Evolutionary conservation across 2,329 filamentous ascomycete genomes (phyloP).

Genomic region (Nemania serpens): DNA sequence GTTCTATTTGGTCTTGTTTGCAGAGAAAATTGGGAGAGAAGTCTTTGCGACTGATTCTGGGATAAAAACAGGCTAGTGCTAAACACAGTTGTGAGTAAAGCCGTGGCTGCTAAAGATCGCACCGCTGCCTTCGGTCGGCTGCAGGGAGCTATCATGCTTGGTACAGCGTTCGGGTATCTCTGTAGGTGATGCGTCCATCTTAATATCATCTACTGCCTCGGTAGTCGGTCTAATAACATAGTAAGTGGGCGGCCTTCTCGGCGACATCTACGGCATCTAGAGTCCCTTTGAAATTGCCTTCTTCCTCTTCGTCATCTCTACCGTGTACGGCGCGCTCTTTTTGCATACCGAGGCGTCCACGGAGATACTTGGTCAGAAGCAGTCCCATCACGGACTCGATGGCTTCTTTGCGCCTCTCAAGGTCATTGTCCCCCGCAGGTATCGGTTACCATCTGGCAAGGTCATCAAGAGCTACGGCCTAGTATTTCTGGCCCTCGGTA

Average conservation of each 20-base stretch:
- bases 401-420: constrained; percentile 67
- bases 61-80: constrained; percentile 53
- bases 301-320: constrained; percentile 55
- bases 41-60: too few relatives aligned
- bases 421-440: constrained; percentile 63
- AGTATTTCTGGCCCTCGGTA: constrained; percentile 65
- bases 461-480: constrained; percentile 63
- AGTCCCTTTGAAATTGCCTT: constrained; percentile 69
- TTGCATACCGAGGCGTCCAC: constrained; percentile 45
- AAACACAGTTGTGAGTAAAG: constrained; percentile 70
- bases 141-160: constrained; percentile 70
- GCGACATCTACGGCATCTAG: constrained; percentile 65
- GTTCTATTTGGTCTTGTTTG: too few relatives aligned
- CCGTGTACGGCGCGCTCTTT: constrained; percentile 47
- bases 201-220: neutral
- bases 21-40: too few relatives aligned
- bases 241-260: constrained; percentile 65
- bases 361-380: constrained; percentile 26
- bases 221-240: neutral
- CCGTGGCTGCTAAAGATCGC: constrained; percentile 62
- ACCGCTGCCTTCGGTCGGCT: constrained; percentile 68
- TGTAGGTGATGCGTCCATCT: constrained; percentile 41
- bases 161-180: constrained; percentile 66
- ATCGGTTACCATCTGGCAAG: constrained; percentile 56
- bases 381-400: constrained; percentile 46